Base-by-base conservation (phyloP, 805 yeast genomes). In the Yarrowia sp. region DNA sequence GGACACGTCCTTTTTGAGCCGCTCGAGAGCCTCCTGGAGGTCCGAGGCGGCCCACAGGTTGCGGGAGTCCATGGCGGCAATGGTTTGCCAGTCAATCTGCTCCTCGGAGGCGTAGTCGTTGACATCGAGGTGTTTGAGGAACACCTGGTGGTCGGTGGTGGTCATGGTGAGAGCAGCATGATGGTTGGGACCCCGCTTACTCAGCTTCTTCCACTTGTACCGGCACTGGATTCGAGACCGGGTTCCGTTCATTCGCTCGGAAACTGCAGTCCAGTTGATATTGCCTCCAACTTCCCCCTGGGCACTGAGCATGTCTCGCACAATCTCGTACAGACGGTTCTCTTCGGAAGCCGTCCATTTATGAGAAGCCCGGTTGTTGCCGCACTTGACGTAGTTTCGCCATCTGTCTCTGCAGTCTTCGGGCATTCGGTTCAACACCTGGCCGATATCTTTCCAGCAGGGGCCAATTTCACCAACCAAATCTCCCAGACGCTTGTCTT, bases 401-500 rank as follows among this genome's bases (percentile, higher is more conserved):
- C 97, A 94, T 73, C 98, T 83, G 76, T 94, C 98, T 72, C 98
- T 84, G 77, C 98, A 93, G 78, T 94, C 98, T 75, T 94, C 98
- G 0, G 98, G 98, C 98, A 94, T 94, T 73, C 98, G 82, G 14
- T 90, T 91, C 85, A 94, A 81, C 9, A 81, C 80, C 66, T 83
- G 83, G 9, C 98, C 98, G 69, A 94, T 90, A 47, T 82, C 81
- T 72, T 91, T 91, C 98, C 98, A 94, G 74, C 90, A 92, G 17
- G 95, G 92, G 69, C 87, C 91, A 72, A 86, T 84, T 33, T 87
- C 86, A 10, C 83, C 77, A 12, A 91, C 90, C 64, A 91, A 79
- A 66, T 82, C 83, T 1, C 86, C 86, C 66, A 94, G 80, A 58
- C 83, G 82, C 44, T 79, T 83, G 76, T 94, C 98, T 70, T 93